phyloP scores from a whole-genome alignment of 2,329 filamentous ascomycete genomes.

The Zalaria sp. region DNA sequence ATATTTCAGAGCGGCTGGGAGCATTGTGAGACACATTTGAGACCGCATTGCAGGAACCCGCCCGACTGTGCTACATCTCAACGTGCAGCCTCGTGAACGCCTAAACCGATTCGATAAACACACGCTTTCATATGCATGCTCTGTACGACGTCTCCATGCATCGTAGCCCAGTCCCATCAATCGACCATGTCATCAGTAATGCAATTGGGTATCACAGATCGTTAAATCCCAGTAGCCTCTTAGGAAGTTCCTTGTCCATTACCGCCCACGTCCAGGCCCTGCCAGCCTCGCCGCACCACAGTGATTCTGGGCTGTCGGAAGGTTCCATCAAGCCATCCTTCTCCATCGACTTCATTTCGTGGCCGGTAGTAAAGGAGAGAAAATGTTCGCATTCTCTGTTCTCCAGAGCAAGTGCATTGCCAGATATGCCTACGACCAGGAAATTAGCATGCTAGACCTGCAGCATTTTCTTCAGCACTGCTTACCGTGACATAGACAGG shows the following conservation, averaged over 20 bases:
- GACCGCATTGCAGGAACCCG: too few species aligned
- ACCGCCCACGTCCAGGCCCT: conserved; percentile 31
- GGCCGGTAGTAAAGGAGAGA: conserved; percentile 41
- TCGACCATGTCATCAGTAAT: too few species aligned
- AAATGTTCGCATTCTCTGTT: conserved; percentile 41
- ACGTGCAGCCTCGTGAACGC: too few species aligned
- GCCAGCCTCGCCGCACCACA: conserved; percentile 31
- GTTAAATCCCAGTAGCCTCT: conserved; percentile 35
- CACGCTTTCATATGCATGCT: too few species aligned
- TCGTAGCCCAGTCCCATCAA: too few species aligned
- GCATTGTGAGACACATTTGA: too few species aligned
- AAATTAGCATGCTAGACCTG: background rate
- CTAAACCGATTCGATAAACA: too few species aligned
- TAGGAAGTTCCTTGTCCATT: conserved; percentile 28
- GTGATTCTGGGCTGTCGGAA: conserved; percentile 33
- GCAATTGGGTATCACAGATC: conserved; percentile 24
- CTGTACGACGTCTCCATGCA: too few species aligned
- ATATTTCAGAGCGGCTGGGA: too few species aligned
- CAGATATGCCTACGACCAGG: conserved; percentile 34
- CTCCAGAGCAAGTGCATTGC: conserved; percentile 46
- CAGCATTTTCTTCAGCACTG: background rate
- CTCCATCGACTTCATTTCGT: conserved; percentile 40
- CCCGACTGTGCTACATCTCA: too few species aligned
- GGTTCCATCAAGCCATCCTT: conserved; percentile 38
- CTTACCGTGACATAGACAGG: conserved; percentile 45